Conservation (phyloP, 768 basidiomycete species). For the Lenzites betulinus region DNA sequence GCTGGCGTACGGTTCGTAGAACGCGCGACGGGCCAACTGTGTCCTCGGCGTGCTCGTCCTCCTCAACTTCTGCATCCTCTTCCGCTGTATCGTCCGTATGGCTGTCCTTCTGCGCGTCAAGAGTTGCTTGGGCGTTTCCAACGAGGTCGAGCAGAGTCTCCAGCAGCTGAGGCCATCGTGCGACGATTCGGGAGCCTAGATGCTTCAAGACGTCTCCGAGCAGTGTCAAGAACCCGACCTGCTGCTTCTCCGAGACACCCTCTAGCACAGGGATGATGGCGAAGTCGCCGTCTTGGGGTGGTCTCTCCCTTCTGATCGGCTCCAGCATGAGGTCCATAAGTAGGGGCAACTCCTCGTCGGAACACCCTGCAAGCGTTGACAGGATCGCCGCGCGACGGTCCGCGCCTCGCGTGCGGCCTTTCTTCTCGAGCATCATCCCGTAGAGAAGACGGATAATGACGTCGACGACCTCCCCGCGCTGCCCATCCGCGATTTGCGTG, state of each 20-base stretch:
- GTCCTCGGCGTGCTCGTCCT: slow-evolving; percentile 36
- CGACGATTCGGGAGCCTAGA: slow-evolving; percentile 69
- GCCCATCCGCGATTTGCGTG: slow-evolving; percentile 50
- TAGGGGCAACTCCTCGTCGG: slow-evolving; percentile 69
- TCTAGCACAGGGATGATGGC: slow-evolving; percentile 31
- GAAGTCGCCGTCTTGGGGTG: slow-evolving; percentile 35
- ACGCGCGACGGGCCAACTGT: slow-evolving; percentile 38
- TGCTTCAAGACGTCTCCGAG: slow-evolving; percentile 83
- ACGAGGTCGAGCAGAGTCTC: slow-evolving; percentile 67
- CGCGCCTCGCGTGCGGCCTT: slow-evolving; percentile 65
- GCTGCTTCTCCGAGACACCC: slow-evolving; percentile 58
- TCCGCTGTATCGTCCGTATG: slow-evolving; percentile 36
- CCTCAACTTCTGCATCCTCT: slow-evolving; percentile 37
- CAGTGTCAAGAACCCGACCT: slow-evolving; percentile 82
- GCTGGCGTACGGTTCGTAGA: slow-evolving; percentile 69
- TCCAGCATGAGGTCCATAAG: slow-evolving; percentile 88
- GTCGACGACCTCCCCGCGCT: slow-evolving; percentile 68
- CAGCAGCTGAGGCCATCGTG: slow-evolving; percentile 77
- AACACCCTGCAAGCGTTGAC: slow-evolving; percentile 66
- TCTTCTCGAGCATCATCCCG: slow-evolving; percentile 83
- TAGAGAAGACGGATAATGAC: slow-evolving; percentile 77
- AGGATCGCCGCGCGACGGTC: slow-evolving; percentile 77
- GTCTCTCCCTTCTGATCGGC: slow-evolving; percentile 48
- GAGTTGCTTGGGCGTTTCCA: slow-evolving; percentile 59
- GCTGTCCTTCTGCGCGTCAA: slow-evolving; percentile 39